These are phyloP conservation scores for Nepenthes gracilis DNA, from an alignment of 148 eudicot species.

Conservation along the genomic window DNA sequence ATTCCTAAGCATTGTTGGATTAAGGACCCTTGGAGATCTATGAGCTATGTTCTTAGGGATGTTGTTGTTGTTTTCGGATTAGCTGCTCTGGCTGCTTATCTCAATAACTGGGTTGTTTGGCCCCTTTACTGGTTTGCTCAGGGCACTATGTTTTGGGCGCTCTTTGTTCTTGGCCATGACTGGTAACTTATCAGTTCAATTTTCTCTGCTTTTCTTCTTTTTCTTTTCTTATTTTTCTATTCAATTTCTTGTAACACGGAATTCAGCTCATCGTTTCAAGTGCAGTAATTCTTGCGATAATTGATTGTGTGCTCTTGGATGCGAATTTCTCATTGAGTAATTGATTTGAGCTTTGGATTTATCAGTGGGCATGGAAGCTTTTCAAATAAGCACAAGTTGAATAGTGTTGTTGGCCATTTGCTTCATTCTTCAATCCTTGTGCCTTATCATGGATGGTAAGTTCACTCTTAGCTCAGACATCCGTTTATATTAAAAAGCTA, in stretches of 20 bases:
- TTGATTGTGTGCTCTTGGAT: not conserved
- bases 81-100: constrained; percentile 41
- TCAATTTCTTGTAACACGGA: not conserved
- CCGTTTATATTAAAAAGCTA: no score
- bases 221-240: not conserved
- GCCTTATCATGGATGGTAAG: constrained; percentile 85
- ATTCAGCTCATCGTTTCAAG: not conserved
- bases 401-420: constrained; percentile 61
- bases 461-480: constrained; percentile 2
- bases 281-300: not conserved
- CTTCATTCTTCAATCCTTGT: constrained; percentile 82
- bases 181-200: constrained; percentile 27
- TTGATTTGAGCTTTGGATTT: constrained; percentile 4
- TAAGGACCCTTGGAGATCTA: constrained; percentile 63
- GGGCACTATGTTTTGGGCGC: constrained; percentile 81
- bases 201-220: not conserved
- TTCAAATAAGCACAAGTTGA: constrained; percentile 53
- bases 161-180: constrained; percentile 88
- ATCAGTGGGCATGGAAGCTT: constrained; percentile 85
- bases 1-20: constrained; percentile 85
- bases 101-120: constrained; percentile 62
- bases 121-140: constrained; percentile 81
- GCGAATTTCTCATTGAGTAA: not conserved
- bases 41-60: constrained; percentile 67
- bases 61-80: constrained; percentile 56